Evolutionary conservation across 73 alveolate species (phyloP), one percentile per base, ranked within the genome.

Genomic region (Uronychia setigera): DNA sequence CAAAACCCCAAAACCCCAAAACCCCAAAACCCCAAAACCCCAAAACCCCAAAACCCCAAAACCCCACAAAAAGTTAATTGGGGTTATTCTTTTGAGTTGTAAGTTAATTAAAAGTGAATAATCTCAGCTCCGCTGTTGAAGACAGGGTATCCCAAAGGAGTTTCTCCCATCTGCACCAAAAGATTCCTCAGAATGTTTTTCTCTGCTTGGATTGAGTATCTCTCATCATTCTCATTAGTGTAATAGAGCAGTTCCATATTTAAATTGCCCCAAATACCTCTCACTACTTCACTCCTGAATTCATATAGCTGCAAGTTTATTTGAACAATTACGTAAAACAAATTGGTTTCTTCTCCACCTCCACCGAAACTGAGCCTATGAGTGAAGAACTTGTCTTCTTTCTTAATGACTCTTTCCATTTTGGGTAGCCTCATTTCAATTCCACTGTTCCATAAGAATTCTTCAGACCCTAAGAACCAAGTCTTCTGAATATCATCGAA

Each of bases 141-240:
- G 46, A 85, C 92, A 14, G 92, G 92, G 77, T 85, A 85, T n/a
- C 92, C 92, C 0, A 85, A 76, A 11, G 92, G 92, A 31, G 78
- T 78, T 75, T 85, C 92, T 9, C 85, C 92, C 0, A 78, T 60
- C 75, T 85, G 33, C n/a, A 85, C 92, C 0, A 85, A 78, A 11
- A 85, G 14, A 59, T 85, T 85, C 57, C 92, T 77, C 1, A 85
- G 87, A 29, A 85, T 85, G 58, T 85, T 81, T 59, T 85, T 85
- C 46, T 85, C 92, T 26, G 92, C 92, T 31, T 85, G 58, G 26
- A 85, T 85, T 1, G 92, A 85, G 58, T 67, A 85, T 78, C 92
- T 85, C 59, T 85, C 92, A 58, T 85, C 92, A 58, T 85, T 85
- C 1, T 82, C 92, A 78, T 85, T 85, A n/a, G 92, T 85, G 77